A percentile compares a stretch with the other conserved stretches of the same genome.
phyloP scores from a whole-genome alignment of 805 yeast genomes.

The Metschnikowia koreensis region DNA sequence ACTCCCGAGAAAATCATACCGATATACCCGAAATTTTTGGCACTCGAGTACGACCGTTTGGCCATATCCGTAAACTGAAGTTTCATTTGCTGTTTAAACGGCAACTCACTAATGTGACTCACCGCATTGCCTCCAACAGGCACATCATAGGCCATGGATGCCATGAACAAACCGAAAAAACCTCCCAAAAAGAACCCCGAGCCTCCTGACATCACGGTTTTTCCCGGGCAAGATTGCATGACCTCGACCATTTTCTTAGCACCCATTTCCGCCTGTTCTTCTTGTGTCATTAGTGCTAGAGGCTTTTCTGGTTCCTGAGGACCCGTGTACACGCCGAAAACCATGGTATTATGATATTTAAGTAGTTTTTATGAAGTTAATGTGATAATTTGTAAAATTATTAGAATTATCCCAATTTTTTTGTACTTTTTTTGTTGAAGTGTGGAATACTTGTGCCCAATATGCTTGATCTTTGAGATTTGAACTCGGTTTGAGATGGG shows the following conservation, averaged over 20 bases:
- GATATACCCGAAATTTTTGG: conserved; percentile 66
- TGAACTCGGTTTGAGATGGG: not conserved
- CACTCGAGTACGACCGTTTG: conserved; percentile 78
- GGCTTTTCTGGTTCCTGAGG: conserved; percentile 44
- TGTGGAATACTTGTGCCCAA: not conserved
- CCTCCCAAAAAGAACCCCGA: conserved; percentile 95
- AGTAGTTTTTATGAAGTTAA: not conserved
- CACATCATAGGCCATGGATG: conserved; percentile 76
- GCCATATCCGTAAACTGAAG: conserved; percentile 92
- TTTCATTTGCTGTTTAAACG: conserved; percentile 90
- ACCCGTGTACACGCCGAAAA: conserved; percentile 42
- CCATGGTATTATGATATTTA: conserved; percentile 11
- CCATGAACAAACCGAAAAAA: conserved; percentile 93
- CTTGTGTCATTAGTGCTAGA: conserved; percentile 73
- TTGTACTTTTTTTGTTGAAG: not conserved
- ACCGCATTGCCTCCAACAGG: conserved; percentile 60
- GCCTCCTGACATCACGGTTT: conserved; percentile 86
- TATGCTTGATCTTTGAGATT: not conserved
- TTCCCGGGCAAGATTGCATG: conserved; percentile 95
- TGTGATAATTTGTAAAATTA: not conserved
- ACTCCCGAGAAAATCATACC: conserved; percentile 23
- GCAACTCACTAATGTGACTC: conserved; percentile 73
- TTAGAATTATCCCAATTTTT: not conserved
- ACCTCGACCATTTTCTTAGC: conserved; percentile 78
- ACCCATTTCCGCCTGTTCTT: conserved; percentile 90